Conservation (phyloP, 2,329 filamentous ascomycete species). For the Neoarthrinium moseri region DNA sequence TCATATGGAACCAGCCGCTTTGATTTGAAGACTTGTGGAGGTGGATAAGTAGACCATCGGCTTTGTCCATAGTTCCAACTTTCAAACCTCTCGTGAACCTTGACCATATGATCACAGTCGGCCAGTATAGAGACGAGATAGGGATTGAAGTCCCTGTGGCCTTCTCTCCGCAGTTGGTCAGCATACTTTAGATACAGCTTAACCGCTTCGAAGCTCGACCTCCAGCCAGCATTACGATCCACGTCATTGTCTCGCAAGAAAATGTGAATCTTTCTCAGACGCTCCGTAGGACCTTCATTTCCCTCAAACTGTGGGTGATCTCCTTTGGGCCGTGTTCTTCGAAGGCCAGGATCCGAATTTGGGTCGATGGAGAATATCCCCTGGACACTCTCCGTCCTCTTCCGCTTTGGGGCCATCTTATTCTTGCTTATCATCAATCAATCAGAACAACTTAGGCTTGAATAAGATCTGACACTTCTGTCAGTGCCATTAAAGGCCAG, state of each 20-base stretch:
- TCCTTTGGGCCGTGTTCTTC: too few relatives aligned
- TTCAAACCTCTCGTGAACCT: slow-evolving; percentile 17
- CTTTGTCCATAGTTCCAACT: slow-evolving; percentile 15
- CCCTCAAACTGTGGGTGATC: too few relatives aligned
- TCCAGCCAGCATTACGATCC: slow-evolving; percentile 33
- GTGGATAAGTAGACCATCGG: slow-evolving; percentile 20
- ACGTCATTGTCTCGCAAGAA: slow-evolving; percentile 50
- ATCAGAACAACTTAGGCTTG: too few relatives aligned
- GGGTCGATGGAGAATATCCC: too few relatives aligned
- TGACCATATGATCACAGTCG: slow-evolving; percentile 21
- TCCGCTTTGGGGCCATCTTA: too few relatives aligned
- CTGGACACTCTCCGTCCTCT: too few relatives aligned
- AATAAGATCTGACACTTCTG: too few relatives aligned
- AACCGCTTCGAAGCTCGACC: slow-evolving; percentile 22
- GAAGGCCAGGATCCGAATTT: too few relatives aligned
- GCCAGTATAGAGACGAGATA: slow-evolving; percentile 16
- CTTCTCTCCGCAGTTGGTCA: slow-evolving; percentile 18
- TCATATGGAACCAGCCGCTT: slow-evolving; percentile 23
- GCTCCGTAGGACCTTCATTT: slow-evolving; percentile 27
- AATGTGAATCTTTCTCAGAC: slow-evolving; percentile 33
- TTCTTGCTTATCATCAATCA: too few relatives aligned
- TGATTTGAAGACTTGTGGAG: slow-evolving; percentile 13
- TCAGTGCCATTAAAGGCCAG: too few relatives aligned
- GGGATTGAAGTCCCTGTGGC: slow-evolving; percentile 19
- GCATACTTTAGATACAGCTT: slow-evolving; percentile 35